phyloP scores from a whole-genome alignment of 2,329 filamentous ascomycete species.

The Cercospora sp. region DNA sequence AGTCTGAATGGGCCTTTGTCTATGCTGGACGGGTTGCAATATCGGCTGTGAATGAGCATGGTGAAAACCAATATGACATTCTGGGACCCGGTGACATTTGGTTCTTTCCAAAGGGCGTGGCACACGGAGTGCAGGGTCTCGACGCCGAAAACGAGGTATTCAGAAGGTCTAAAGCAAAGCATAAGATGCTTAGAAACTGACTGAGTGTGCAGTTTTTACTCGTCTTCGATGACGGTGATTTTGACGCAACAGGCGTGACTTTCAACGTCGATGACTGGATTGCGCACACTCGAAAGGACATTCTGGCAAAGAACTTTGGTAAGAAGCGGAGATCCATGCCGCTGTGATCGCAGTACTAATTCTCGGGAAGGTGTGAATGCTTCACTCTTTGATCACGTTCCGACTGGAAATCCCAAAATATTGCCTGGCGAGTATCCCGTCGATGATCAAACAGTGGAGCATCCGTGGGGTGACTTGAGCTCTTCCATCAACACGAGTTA shows the following conservation, averaged over 20 bases:
- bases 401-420: not conserved
- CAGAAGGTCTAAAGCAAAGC: not conserved
- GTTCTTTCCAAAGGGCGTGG: not conserved
- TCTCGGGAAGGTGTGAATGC: not conserved
- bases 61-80: not conserved
- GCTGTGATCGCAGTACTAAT: not conserved
- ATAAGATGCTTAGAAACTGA: not conserved
- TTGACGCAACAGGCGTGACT: not conserved
- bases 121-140: not conserved
- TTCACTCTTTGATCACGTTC: not conserved
- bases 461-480: not conserved
- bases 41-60: not conserved
- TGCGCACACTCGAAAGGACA: not conserved
- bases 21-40: not conserved
- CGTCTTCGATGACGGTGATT: not conserved
- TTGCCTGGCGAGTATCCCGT: not conserved
- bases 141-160: not conserved
- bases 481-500: not conserved
- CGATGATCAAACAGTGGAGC: not conserved
- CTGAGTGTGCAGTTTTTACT: not conserved
- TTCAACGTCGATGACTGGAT: not conserved
- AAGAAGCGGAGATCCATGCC: not conserved
- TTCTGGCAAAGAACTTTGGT: not conserved
- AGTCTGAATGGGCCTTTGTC: not conserved
- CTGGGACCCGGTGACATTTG: not conserved